phyloP scores from a whole-genome alignment of 2,329 filamentous ascomycete genomes.

The Pseudohalonectria lignicola region DNA sequence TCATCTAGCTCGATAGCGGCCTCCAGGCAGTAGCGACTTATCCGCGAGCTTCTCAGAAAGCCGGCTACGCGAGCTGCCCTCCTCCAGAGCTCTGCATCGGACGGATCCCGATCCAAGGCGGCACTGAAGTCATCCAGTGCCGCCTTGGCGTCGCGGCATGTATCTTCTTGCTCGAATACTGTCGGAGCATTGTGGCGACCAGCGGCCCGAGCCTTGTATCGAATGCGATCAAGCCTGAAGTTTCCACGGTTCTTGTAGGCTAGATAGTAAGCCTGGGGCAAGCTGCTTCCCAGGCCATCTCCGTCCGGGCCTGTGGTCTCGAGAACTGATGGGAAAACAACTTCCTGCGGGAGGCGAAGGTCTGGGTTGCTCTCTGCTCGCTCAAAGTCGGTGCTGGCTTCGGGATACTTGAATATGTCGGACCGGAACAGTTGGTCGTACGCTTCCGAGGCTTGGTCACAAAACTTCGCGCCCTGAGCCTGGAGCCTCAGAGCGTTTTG shows the following conservation, averaged over 20 bases:
- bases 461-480: slow-evolving; percentile 69
- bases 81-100: slow-evolving; percentile 57
- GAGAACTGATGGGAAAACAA: slow-evolving; percentile 35
- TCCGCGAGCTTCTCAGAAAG: slow-evolving; percentile 43
- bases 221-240: slow-evolving; percentile 70
- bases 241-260: slow-evolving; percentile 95
- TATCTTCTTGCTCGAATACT: slow-evolving; percentile 1
- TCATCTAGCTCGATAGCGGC: slow-evolving; percentile 58
- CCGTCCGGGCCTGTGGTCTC: slow-evolving; percentile 49
- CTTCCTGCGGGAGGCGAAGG: slow-evolving; percentile 33
- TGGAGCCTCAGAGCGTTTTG: slow-evolving; percentile 86
- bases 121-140: slow-evolving; percentile 46
- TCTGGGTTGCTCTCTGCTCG: slow-evolving; percentile 51
- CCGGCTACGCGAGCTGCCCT: slow-evolving; percentile 45
- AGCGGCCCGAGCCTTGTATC: slow-evolving; percentile 25
- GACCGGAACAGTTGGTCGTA: slow-evolving; percentile 81
- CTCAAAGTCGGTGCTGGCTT: slow-evolving; percentile 76
- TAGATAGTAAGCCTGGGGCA: slow-evolving; percentile 84
- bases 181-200: background rate
- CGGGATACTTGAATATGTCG: slow-evolving; percentile 87
- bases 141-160: slow-evolving; percentile 23
- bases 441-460: slow-evolving; percentile 65
- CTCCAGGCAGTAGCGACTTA: slow-evolving; percentile 53
- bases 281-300: slow-evolving; percentile 66
- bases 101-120: slow-evolving; percentile 54